These are phyloP conservation scores for Populus deltoides DNA, from an alignment of 345 rosid genomes.

Conservation along the genomic window DNA sequence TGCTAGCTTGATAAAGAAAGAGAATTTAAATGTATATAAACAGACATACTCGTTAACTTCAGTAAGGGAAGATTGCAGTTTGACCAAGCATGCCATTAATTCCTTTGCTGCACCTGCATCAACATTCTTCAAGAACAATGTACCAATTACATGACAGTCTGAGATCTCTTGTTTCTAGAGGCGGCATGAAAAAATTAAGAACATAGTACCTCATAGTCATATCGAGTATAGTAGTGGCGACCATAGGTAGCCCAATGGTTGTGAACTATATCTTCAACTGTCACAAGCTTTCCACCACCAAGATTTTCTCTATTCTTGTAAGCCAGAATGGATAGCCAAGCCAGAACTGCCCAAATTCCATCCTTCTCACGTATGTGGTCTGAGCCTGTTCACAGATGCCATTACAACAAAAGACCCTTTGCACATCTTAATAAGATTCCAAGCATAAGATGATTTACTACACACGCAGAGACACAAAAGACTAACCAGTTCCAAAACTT, in stretches of 20 bases:
- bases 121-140: conserved; percentile 63
- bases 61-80: conserved; percentile 66
- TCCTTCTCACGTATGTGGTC: conserved; percentile 99
- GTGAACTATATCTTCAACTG: conserved; percentile 90
- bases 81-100: conserved; percentile 80
- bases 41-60: conserved; percentile 73
- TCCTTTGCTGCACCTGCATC: conserved; percentile 91
- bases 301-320: conserved; percentile 71
- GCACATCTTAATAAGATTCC: neutral
- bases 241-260: conserved; percentile 89
- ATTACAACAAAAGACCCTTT: conserved; percentile 10
- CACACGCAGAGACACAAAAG: conserved; percentile 9
- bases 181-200: neutral
- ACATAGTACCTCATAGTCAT: conserved; percentile 82
- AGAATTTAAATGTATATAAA: conserved; percentile 2
- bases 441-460: neutral
- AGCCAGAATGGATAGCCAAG: conserved; percentile 96
- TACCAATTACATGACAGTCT: conserved; percentile 20
- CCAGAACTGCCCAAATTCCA: conserved; percentile 98
- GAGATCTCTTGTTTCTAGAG: conserved; percentile 5
- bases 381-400: conserved; percentile 55
- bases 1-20: neutral
- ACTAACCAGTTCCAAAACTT: conserved; percentile 97
- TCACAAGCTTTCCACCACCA: conserved; percentile 64
- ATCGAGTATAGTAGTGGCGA: conserved; percentile 96